phyloP scores from a whole-genome alignment of 75 land plant species.

The Sequoiadendron giganteum region DNA sequence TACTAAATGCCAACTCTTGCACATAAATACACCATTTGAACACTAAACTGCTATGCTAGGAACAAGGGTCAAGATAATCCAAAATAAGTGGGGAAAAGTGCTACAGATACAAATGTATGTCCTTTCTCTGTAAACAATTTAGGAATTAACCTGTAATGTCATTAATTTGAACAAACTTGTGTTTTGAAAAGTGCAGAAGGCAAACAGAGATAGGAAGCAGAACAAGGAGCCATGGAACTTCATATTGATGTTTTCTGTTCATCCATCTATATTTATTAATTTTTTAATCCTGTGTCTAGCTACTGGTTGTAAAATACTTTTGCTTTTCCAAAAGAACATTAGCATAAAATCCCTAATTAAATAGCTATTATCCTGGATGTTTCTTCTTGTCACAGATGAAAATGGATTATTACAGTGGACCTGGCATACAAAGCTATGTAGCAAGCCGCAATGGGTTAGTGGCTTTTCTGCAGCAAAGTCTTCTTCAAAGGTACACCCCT shows the following conservation, averaged over 20 bases:
- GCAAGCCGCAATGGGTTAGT: slow-evolving; percentile 36
- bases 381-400: background rate
- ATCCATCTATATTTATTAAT: background rate
- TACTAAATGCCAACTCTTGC: no score
- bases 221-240: background rate
- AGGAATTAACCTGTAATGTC: no score
- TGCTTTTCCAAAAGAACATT: background rate
- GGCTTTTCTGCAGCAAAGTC: slow-evolving; percentile 25
- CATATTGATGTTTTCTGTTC: background rate
- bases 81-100: no score
- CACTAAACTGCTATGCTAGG: no score
- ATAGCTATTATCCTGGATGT: background rate
- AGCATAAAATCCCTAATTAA: background rate
- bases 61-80: no score
- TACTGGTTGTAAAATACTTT: background rate
- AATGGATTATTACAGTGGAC: slow-evolving; percentile 23
- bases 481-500: slow-evolving; percentile 29
- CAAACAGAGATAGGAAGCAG: background rate
- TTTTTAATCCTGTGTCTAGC: background rate
- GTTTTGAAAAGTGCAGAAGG: background rate
- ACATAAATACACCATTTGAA: no score
- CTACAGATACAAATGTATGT: no score
- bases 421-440: slow-evolving; percentile 30
- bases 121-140: no score
- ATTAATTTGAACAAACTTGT: no score